Conservation (phyloP, 2,329 filamentous ascomycete species). For the Alternaria ethzedia region DNA sequence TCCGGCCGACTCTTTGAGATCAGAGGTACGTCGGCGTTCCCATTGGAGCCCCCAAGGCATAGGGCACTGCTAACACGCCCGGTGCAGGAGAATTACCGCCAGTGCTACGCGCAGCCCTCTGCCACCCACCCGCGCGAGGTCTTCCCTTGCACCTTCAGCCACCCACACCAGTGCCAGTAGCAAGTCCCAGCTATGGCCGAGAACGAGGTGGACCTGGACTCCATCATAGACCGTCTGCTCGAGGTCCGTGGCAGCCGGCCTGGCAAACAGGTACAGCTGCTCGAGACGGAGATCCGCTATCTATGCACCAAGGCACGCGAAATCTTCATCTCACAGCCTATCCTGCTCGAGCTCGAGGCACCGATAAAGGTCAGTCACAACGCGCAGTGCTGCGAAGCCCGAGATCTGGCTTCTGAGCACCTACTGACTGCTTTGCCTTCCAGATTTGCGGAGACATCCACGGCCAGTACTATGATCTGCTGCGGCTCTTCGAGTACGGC, state of each 20-base stretch:
- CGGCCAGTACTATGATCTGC: slow-evolving; percentile 97
- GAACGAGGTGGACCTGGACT: slow-evolving; percentile 97
- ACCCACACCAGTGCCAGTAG: slow-evolving; percentile 33
- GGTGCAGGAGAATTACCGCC: slow-evolving; percentile 23
- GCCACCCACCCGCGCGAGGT: slow-evolving; percentile 43
- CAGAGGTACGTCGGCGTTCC: slow-evolving; percentile 38
- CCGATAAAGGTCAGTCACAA: slow-evolving; percentile 85
- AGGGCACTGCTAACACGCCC: slow-evolving; percentile 28
- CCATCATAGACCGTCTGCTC: slow-evolving; percentile 97
- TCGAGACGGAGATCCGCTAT: slow-evolving; percentile 95
- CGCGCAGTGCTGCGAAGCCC: slow-evolving; percentile 5
- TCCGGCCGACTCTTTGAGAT: slow-evolving; percentile 27
- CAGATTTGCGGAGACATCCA: slow-evolving; percentile 99
- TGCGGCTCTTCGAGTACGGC: slow-evolving; percentile 97
- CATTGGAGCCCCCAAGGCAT: slow-evolving; percentile 11
- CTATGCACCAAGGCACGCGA: slow-evolving; percentile 98
- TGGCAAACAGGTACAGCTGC: slow-evolving; percentile 96
- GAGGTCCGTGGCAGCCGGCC: slow-evolving; percentile 97
- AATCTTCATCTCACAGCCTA: slow-evolving; percentile 99
- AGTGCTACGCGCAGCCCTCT: slow-evolving; percentile 34
- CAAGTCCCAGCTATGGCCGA: slow-evolving; percentile 69
- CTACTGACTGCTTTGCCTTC: slow-evolving; percentile 16
- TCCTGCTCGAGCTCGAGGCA: slow-evolving; percentile 94
- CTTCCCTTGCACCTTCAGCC: slow-evolving; percentile 39
- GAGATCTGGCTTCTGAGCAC: not conserved